These are phyloP conservation scores for Lithohypha guttulata DNA, from an alignment of 2,329 filamentous ascomycete species.

Conservation along the genomic window DNA sequence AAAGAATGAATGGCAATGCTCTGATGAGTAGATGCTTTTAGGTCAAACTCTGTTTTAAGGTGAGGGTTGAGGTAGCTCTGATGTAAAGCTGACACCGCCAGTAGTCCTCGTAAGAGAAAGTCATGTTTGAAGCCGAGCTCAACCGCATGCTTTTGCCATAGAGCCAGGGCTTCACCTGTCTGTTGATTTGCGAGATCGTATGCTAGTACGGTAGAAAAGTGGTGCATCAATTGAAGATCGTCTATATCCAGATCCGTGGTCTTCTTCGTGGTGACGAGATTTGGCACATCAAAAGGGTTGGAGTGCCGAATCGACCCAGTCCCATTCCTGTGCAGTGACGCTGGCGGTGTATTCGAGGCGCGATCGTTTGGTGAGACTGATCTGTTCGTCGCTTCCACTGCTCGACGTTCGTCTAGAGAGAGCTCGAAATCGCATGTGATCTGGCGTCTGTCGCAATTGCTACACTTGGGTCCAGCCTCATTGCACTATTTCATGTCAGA, in stretches of 20 bases:
- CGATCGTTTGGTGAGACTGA: slow-evolving; percentile 4
- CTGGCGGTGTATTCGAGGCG: slow-evolving; percentile 5
- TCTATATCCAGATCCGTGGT: slow-evolving; percentile 24
- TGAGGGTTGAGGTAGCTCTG: slow-evolving; percentile 30
- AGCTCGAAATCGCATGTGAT: slow-evolving; percentile 27
- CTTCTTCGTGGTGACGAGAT: slow-evolving; percentile 20
- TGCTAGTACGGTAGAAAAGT: slow-evolving; percentile 29
- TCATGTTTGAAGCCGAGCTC: slow-evolving; percentile 32
- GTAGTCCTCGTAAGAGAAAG: slow-evolving; percentile 35
- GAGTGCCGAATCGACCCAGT: slow-evolving; percentile 14
- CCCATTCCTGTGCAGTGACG: slow-evolving; percentile 4
- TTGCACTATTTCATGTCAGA: slow-evolving; percentile 26
- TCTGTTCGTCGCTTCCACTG: not conserved
- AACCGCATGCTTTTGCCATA: slow-evolving; percentile 28
- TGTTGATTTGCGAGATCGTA: slow-evolving; percentile 25
- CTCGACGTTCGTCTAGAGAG: slow-evolving; percentile 11
- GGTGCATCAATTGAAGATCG: slow-evolving; percentile 30
- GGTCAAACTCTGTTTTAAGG: slow-evolving; percentile 27
- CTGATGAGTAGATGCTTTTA: slow-evolving; percentile 29
- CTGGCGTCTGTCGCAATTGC: slow-evolving; percentile 29
- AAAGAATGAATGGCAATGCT: slow-evolving; percentile 27
- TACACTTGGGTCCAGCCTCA: slow-evolving; percentile 28
- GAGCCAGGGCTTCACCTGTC: slow-evolving; percentile 25
- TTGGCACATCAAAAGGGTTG: slow-evolving; percentile 17
- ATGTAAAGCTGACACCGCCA: slow-evolving; percentile 37